These are phyloP conservation scores for Kazachstania africana DNA, from an alignment of 805 yeast species.

Conservation along the genomic window DNA sequence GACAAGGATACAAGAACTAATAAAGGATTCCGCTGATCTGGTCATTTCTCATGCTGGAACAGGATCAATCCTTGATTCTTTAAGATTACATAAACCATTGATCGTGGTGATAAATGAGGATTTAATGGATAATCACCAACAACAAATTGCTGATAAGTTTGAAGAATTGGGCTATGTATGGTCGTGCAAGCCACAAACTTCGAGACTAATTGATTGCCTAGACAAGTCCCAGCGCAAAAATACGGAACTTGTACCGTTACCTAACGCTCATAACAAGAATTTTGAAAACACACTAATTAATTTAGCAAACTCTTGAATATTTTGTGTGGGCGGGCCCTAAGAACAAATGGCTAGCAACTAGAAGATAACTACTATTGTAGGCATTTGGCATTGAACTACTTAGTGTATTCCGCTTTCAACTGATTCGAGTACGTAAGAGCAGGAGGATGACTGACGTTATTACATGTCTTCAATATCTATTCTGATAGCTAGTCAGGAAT, in stretches of 20 bases:
- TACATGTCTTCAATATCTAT: too few species aligned
- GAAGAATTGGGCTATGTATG: constrained; percentile 22
- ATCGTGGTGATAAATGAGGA: constrained; percentile 59
- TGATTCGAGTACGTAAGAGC: too few species aligned
- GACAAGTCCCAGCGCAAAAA: too few species aligned
- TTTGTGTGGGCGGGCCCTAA: too few species aligned
- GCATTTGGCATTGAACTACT: too few species aligned
- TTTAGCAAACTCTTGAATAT: too few species aligned
- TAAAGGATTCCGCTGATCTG: constrained; percentile 31
- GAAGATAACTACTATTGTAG: too few species aligned
- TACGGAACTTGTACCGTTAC: background rate
- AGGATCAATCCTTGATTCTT: constrained; percentile 77
- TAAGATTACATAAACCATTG: constrained; percentile 43
- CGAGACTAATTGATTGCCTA: background rate
- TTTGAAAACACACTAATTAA: constrained; percentile 1
- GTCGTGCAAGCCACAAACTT: constrained; percentile 7
- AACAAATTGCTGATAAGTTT: constrained; percentile 58
- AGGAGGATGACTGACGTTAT: too few species aligned
- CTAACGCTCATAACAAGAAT: background rate
- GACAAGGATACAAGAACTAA: constrained; percentile 6
- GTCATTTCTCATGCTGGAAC: constrained; percentile 88
- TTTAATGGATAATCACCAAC: constrained; percentile 83
- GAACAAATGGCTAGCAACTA: too few species aligned
- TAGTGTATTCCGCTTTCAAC: too few species aligned
- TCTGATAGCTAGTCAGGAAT: too few species aligned